phyloP scores from a whole-genome alignment of 2,329 filamentous ascomycete genomes.

The Trichoderma harzianum region DNA sequence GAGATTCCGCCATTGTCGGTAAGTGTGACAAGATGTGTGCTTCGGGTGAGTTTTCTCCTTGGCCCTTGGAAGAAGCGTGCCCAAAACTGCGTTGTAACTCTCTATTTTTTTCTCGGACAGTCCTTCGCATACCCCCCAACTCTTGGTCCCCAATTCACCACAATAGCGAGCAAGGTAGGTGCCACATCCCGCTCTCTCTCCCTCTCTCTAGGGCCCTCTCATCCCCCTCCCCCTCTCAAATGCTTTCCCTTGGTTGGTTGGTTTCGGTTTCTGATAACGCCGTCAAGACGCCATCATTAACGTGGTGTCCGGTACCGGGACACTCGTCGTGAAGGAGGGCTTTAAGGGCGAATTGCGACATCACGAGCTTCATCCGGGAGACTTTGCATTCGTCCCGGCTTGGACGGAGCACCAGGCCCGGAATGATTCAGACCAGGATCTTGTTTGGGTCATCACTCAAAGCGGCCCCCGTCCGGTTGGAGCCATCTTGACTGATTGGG shows the following conservation, averaged over 20 bases:
- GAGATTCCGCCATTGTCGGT: conserved; percentile 57
- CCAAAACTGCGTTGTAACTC: conserved; percentile 15
- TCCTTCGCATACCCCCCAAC: conserved; percentile 61
- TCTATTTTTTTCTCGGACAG: conserved; percentile 31
- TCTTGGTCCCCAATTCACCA: conserved; percentile 63
- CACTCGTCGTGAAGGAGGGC: conserved; percentile 56
- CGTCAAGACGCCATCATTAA: conserved; percentile 64
- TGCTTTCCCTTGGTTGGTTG: neutral
- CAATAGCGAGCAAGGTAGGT: conserved; percentile 63
- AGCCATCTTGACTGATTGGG: conserved; percentile 62
- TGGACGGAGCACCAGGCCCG: conserved; percentile 69
- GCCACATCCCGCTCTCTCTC: conserved; percentile 2
- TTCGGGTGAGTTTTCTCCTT: conserved; percentile 47
- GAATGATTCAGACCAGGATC: conserved; percentile 59
- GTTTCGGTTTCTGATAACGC: conserved; percentile 7
- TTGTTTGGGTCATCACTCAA: conserved; percentile 64
- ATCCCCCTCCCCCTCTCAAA: neutral
- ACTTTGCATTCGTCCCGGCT: conserved; percentile 68
- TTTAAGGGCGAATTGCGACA: conserved; percentile 50
- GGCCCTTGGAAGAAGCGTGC: conserved; percentile 1
- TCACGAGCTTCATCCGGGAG: conserved; percentile 57
- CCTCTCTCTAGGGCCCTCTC: neutral
- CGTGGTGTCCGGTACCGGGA: conserved; percentile 57
- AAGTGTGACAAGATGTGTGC: conserved; percentile 65
- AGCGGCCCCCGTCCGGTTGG: conserved; percentile 59